A percentile compares a stretch with the other conserved stretches of the same genome.
Conservation (phyloP, 768 basidiomycete genomes). For the Suillus plorans region DNA sequence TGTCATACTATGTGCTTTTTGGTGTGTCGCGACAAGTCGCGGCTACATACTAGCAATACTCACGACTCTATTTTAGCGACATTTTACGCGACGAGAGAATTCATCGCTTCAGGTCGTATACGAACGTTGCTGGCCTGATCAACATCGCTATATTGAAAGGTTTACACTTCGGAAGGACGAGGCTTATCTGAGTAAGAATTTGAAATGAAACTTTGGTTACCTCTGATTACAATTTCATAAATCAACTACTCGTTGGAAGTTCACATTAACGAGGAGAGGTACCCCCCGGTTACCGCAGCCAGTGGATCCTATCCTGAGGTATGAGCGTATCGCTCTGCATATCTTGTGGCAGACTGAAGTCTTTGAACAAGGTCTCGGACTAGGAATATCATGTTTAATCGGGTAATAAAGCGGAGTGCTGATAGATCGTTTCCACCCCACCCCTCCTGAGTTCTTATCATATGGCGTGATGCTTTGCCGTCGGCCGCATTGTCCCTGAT, state of each 20-base stretch:
- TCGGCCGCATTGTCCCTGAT: slow-evolving; percentile 4
- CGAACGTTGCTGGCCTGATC: neutral
- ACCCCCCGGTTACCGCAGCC: too few species aligned
- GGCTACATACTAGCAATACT: neutral
- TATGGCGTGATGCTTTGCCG: neutral
- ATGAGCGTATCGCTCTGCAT: neutral
- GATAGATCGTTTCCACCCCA: neutral
- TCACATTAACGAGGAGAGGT: neutral
- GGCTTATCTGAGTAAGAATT: neutral
- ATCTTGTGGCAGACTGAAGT: neutral
- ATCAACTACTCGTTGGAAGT: slow-evolving; percentile 1
- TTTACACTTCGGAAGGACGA: neutral
- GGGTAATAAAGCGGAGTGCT: neutral
- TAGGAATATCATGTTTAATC: neutral
- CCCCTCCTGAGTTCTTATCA: neutral
- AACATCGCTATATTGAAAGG: neutral
- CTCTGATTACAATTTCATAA: slow-evolving; percentile 5
- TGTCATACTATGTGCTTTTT: neutral
- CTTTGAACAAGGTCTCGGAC: neutral
- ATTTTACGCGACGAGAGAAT: neutral
- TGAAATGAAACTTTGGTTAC: neutral
- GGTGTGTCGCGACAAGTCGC: neutral
- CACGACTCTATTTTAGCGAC: neutral
- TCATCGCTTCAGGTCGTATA: neutral
- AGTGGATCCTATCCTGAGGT: neutral